These are phyloP conservation scores for Malassezia brasiliensis DNA, from an alignment of 1,284 basidiomycete genomes.

Conservation along the genomic window DNA sequence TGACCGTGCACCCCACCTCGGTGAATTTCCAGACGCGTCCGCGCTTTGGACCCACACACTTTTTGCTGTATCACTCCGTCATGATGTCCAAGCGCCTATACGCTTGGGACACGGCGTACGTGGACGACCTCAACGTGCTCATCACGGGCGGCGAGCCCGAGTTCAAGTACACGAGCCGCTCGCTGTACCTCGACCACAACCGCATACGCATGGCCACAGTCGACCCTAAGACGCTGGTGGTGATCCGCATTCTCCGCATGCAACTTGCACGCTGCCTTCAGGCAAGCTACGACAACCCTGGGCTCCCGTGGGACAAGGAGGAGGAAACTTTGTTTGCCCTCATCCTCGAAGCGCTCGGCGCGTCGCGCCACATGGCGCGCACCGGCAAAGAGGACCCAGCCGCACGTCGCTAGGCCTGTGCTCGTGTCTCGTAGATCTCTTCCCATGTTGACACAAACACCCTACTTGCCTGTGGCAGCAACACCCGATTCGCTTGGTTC, in stretches of 20 bases:
- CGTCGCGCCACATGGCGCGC: not conserved
- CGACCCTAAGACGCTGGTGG: constrained; percentile 59
- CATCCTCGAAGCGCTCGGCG: constrained; percentile 3
- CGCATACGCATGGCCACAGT: constrained; percentile 64
- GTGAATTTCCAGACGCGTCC: constrained; percentile 30
- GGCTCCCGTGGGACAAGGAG: not conserved
- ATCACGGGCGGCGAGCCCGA: constrained; percentile 86
- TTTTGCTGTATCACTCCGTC: constrained; percentile 31
- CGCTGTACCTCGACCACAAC: constrained; percentile 73
- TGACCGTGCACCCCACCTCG: constrained; percentile 73
- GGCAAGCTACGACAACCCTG: constrained; percentile 44
- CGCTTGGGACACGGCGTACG: constrained; percentile 89
- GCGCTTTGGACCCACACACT: constrained; percentile 17
- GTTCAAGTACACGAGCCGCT: constrained; percentile 69
- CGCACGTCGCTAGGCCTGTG: no score
- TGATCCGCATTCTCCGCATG: constrained; percentile 67
- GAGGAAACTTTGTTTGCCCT: constrained; percentile 2
- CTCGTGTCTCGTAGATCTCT: no score
- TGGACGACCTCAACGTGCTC: constrained; percentile 72
- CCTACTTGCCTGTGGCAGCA: no score
- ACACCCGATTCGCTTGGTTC: no score
- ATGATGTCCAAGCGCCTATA: constrained; percentile 84
- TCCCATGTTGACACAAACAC: no score
- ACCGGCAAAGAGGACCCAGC: not conserved
- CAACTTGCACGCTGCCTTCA: constrained; percentile 61